Conservation (phyloP, 306 rosid genomes). For the Purshia tridentata region DNA sequence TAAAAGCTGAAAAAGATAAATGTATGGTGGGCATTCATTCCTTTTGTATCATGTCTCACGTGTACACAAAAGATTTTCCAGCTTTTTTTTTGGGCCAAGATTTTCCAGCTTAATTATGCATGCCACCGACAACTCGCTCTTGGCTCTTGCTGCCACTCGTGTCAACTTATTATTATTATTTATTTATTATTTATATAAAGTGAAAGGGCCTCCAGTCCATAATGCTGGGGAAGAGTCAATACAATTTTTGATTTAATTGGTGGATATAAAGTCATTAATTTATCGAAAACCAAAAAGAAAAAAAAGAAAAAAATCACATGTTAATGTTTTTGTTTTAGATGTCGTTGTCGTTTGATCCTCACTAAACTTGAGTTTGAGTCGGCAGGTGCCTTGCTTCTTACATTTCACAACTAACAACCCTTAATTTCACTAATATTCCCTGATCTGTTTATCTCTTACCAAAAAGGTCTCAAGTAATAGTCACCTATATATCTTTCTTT, state of each 20-base stretch:
- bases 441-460: background rate
- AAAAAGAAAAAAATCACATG: no score
- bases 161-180: no score
- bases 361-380: background rate
- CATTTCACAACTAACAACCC: background rate
- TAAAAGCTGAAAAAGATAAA: no score
- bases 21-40: background rate
- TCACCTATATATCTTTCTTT: slow-evolving; percentile 45
- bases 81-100: no score
- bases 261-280: no score
- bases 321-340: background rate
- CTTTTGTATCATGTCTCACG: background rate
- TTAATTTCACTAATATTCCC: no score
- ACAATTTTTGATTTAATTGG: no score
- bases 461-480: background rate
- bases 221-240: no score
- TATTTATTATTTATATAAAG: no score
- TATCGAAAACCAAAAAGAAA: no score
- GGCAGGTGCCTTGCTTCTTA: slow-evolving; percentile 16
- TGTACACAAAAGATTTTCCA: background rate
- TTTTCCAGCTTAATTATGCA: background rate
- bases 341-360: background rate
- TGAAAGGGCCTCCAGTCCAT: no score
- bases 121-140: background rate
- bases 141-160: background rate